Base-by-base conservation (phyloP, 257 asterid genomes). In the Scutellaria galericulata region DNA sequence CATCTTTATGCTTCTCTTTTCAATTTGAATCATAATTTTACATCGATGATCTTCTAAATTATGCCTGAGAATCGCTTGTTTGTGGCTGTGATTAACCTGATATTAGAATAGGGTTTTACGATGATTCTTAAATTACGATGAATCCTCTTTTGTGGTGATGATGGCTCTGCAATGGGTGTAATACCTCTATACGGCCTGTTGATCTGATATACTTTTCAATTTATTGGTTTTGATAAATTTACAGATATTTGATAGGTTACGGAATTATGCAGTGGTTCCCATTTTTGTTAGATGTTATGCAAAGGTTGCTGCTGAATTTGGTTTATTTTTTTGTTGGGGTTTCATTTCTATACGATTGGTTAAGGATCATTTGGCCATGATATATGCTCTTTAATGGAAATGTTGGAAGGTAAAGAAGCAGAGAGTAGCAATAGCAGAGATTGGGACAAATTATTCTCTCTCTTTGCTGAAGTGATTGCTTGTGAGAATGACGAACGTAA, bases 361-460 rank as follows among this genome's bases (percentile, higher is more conserved):
- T 57, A 63, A 55, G 31, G 64, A 51, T 44, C 50, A 1, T 60
- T 37, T 52, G 24, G 75, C 68, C n/a, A 18, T 44, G 41, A 14
- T 55, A 6, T 76, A 22, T 10, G 54, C 18, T 24, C 60, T 57
- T 64, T 45, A 18, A 83, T 78, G 82, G 85, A 73, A 64, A 65
- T 59, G 45, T 59, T 48, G 24, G 83, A 75, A 31, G 42, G 70
- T 57, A 74, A 41, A 63, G 75, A 22, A 51, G 79, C 73, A 65
- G 86, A 71, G 66, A 47, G 71, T 50, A 65, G 56, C 75, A 61
- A 44, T 10, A 59, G 46, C 73, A 72, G 56, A 59, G 64, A 86
- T 64, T 89, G 92, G 92, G 86, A 82, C 39, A 81, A 64, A 57
- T 79, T 82, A 12, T 80, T 83, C 73, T 68, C 42, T 65, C 77